phyloP scores from a whole-genome alignment of 352 stramenopile species.

The Phytophthora quininea region DNA sequence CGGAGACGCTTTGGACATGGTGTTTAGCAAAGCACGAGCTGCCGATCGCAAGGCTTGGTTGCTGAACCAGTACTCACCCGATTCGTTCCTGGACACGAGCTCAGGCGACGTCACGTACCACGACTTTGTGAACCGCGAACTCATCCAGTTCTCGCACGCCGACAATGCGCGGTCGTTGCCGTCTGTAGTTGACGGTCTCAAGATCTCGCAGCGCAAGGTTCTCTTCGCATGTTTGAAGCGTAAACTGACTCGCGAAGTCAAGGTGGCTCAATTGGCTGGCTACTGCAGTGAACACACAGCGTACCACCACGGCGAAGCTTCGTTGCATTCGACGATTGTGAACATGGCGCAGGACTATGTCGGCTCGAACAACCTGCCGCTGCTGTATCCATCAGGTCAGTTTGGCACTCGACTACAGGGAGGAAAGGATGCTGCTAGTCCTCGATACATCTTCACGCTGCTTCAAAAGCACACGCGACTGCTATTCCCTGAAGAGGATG shows the following conservation, averaged over 20 bases:
- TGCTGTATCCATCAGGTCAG: slow-evolving; percentile 97
- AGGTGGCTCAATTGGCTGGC: slow-evolving; percentile 99
- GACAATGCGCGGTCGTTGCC: slow-evolving; percentile 97
- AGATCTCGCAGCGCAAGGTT: slow-evolving; percentile 98
- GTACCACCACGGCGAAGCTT: slow-evolving; percentile 99
- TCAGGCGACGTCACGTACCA: slow-evolving; percentile 90
- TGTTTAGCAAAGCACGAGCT: slow-evolving; percentile 97
- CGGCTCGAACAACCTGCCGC: slow-evolving; percentile 98
- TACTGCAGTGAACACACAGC: slow-evolving; percentile 97
- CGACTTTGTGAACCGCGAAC: slow-evolving; percentile 99
- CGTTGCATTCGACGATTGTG: slow-evolving; percentile 97
- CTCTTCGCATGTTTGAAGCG: slow-evolving; percentile 98
- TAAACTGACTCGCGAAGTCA: slow-evolving; percentile 99
- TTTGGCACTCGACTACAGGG: slow-evolving; percentile 99
- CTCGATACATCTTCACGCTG: slow-evolving; percentile 99
- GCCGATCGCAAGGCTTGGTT: slow-evolving; percentile 98
- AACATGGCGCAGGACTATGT: slow-evolving; percentile 99
- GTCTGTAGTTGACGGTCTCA: slow-evolving; percentile 97
- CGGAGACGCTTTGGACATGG: slow-evolving; percentile 97
- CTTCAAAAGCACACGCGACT: slow-evolving; percentile 95
- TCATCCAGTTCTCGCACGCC: slow-evolving; percentile 98
- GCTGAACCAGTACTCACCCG: slow-evolving; percentile 81
- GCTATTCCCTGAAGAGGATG: slow-evolving; percentile 98
- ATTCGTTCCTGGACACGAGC: slow-evolving; percentile 95
- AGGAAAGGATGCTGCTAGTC: slow-evolving; percentile 97